Base-by-base conservation (phyloP, 2,329 filamentous ascomycete genomes). In the Cladosporium colombiae region DNA sequence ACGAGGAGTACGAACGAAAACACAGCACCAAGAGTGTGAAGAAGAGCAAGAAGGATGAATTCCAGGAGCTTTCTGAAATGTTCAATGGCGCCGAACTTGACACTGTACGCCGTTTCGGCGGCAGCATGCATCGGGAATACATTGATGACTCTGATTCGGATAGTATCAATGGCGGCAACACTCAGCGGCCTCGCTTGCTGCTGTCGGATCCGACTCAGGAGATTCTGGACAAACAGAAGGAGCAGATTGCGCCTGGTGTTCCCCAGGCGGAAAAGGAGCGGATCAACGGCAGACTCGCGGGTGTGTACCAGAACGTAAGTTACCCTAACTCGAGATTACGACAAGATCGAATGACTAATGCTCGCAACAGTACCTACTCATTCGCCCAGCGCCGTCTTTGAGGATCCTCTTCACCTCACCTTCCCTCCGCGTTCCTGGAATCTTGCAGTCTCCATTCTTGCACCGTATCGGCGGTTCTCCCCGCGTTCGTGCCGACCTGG, bases 61-160 rank as follows among this genome's bases (percentile, higher is more conserved):
- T 92, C 67, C 84, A 86, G 62, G 83, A 88, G 52, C 79, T 93
- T 31, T 85, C 83, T 62, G 88, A 91, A 71, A 89, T 91, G 83
- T 86, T 93, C 74, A 91, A 89, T 65, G 81, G 86, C 13, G 77
- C 82, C 0, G 91, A 93, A 74, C 78, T 92, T 5, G 86, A 87
- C 55, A 88, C 84, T 0, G 86, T 91, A 0, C 83, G 87, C 1
- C 84, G 82, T 64, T 82, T 81, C 64, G 90, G 89, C 14, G 89
- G 90, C 1, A 81, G 82, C 49, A 87, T 90, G 82, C 88, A 91
- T 70, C 78, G 79, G 27, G 83, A 85, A 62, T 80, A 82, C 55
- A 67, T 80, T 7, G 80, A 84, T 29, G 82, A 85, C 6, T 81
- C 81, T 16, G 81, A 83, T 50, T 77, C 80, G 33, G 77, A 74